Base-by-base conservation (phyloP, 75 land plant species). In the Larix kaempferi region DNA sequence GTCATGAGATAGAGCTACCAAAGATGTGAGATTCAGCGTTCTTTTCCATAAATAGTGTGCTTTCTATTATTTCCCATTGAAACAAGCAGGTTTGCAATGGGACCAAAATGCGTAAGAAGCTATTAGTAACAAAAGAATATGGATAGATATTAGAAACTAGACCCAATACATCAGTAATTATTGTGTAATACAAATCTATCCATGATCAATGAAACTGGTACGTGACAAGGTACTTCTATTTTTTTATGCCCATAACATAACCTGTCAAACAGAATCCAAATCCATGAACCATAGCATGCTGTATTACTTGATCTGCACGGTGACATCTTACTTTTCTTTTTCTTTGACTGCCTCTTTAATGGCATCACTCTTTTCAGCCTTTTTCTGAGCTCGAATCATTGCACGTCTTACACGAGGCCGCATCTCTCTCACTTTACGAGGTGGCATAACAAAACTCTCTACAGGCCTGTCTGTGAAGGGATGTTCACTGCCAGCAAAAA, bases 361-460 rank as follows among this genome's bases (percentile, higher is more conserved):
- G 10, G 82, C 74, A 44, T 37, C 82, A 33, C 79, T 76, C 74
- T 81, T 59, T 66, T 83, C 92, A 14, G 77, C 83, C 77, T 85
- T 89, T 78, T 90, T 88, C 73, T 91, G 94, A 17, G 95, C 95
- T 69, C 94, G 86, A 75, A 86, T 75, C 71, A 90, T 74, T 21
- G 93, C 92, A 15, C 98, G 88, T 55, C 91, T 87, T 71, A 78
- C 91, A 74, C 91, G 89, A 11, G 98, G 97, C 22, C 99, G 82
- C 88, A 90, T 81, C 82, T 94, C 94, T 11, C 64, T 62, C 64
- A 95, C 92, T 41, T 78, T 80, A 12, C 93, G 81, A 49, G 94
- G 98, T 25, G 99, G 99, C 99, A 96, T 96, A 52, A 76, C 80
- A 74, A 82, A 96, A 23, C 79, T 78, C 41, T 91, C 95, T 37